Conservation (phyloP, 148 eudicot genomes). For the Amaranthus palmeri region DNA sequence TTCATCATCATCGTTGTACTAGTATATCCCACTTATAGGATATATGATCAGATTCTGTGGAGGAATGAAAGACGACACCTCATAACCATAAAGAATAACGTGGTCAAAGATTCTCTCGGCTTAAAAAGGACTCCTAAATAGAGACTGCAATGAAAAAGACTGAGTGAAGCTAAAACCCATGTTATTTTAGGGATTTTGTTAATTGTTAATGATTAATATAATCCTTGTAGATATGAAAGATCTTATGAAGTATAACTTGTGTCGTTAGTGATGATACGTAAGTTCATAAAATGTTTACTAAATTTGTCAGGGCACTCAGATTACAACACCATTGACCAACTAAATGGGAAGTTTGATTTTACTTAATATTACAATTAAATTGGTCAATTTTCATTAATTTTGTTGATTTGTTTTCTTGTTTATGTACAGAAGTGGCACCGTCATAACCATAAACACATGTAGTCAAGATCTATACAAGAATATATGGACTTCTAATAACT, state of each 20-base stretch:
- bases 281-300: slow-evolving; percentile 9
- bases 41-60: too few relatives aligned
- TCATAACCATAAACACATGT: neutral
- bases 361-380: neutral
- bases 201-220: neutral
- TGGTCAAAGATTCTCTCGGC: neutral
- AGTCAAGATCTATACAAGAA: slow-evolving; percentile 2
- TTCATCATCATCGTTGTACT: too few relatives aligned
- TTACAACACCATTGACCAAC: slow-evolving; percentile 9
- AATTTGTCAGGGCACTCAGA: neutral
- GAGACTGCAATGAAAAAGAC: too few relatives aligned
- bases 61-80: too few relatives aligned
- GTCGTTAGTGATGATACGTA: neutral
- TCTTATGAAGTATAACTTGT: neutral
- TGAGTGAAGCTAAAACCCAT: too few relatives aligned
- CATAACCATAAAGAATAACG: neutral
- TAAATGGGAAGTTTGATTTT: neutral
- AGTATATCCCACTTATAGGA: too few relatives aligned
- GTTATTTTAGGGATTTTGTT: neutral
- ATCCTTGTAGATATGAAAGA: slow-evolving; percentile 8
- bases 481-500: too few relatives aligned
- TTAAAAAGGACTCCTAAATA: too few relatives aligned
- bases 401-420: slow-evolving; percentile 2
- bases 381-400: neutral
- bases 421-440: neutral